Conservation (phyloP, 257 asterid genomes). For the Solanum piurae region DNA sequence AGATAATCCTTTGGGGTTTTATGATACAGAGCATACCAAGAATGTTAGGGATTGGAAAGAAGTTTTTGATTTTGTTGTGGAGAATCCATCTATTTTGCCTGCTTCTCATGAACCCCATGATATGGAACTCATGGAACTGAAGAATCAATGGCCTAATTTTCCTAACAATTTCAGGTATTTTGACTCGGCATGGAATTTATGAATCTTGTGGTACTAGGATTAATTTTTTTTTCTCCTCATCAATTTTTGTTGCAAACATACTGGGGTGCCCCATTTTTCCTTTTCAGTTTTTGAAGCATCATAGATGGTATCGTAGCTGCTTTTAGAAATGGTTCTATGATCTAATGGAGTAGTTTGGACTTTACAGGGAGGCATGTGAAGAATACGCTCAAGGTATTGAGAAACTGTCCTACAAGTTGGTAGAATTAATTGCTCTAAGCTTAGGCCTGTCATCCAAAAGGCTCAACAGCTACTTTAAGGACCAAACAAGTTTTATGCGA, state of each 20-base stretch:
- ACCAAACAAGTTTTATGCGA: slow-evolving; percentile 51
- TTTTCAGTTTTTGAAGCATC: background rate
- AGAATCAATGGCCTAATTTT: slow-evolving; percentile 36
- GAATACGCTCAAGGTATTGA: slow-evolving; percentile 34
- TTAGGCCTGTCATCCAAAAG: slow-evolving; percentile 37
- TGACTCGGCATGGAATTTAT: no score
- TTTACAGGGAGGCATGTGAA: slow-evolving; percentile 43
- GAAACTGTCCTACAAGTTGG: slow-evolving; percentile 33
- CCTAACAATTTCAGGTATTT: background rate
- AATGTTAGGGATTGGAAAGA: slow-evolving; percentile 74
- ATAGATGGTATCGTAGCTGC: background rate
- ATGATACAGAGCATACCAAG: slow-evolving; percentile 54
- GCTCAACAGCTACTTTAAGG: slow-evolving; percentile 30
- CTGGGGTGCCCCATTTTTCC: background rate
- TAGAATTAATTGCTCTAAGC: slow-evolving; percentile 44
- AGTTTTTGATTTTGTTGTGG: slow-evolving; percentile 45
- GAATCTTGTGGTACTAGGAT: background rate
- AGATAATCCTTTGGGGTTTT: slow-evolving; percentile 36
- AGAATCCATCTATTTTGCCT: slow-evolving; percentile 32
- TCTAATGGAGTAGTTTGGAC: background rate
- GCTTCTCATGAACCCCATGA: slow-evolving; percentile 41
- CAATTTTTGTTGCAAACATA: no score
- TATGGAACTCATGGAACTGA: slow-evolving; percentile 18
- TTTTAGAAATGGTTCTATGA: background rate
- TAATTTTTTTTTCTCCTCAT: no score